These are phyloP conservation scores for Avena atlantica DNA, from an alignment of 176 grass and related monocot species.

Conservation along the genomic window DNA sequence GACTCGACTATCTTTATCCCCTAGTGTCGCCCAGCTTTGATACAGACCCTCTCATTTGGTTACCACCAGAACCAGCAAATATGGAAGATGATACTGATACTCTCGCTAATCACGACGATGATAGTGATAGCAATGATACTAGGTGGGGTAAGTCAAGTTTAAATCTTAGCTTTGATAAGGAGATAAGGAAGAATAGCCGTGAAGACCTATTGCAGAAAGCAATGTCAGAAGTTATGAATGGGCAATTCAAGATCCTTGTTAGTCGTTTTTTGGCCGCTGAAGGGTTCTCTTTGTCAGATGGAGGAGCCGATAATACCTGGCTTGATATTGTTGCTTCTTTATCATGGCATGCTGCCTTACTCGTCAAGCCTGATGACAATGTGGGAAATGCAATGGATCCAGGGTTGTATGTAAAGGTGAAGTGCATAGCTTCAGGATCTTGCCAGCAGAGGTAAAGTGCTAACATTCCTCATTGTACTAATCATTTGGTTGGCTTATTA, in stretches of 20 bases:
- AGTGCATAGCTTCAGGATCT: conserved; percentile 81
- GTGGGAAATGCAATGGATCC: conserved; percentile 93
- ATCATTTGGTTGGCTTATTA: conserved; percentile 12
- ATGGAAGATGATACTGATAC: conserved; percentile 64
- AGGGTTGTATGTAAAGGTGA: conserved; percentile 89
- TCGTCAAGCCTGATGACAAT: conserved; percentile 82
- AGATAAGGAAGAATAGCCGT: conserved; percentile 42
- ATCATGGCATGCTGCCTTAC: conserved; percentile 84
- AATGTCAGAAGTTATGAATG: conserved; percentile 95
- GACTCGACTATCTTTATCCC: conserved; percentile 47
- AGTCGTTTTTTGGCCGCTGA: conserved; percentile 82
- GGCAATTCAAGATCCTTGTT: conserved; percentile 82
- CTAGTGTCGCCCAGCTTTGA: conserved; percentile 57
- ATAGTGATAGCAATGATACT: conserved; percentile 48
- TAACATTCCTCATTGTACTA: conserved; percentile 12
- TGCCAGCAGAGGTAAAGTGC: conserved; percentile 68
- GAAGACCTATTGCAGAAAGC: conserved; percentile 70
- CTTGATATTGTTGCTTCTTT: conserved; percentile 75
- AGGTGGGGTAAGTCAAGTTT: conserved; percentile 57
- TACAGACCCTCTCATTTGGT: conserved; percentile 70
- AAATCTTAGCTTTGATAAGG: conserved; percentile 36
- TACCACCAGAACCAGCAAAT: conserved; percentile 74
- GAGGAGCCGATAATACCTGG: conserved; percentile 62
- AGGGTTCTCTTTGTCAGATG: conserved; percentile 57
- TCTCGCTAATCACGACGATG: conserved; percentile 53